Evolutionary conservation across 768 basidiomycete genomes (phyloP), one percentile per base, ranked within the genome.

Genomic region (Xerocomus potaroensis): DNA sequence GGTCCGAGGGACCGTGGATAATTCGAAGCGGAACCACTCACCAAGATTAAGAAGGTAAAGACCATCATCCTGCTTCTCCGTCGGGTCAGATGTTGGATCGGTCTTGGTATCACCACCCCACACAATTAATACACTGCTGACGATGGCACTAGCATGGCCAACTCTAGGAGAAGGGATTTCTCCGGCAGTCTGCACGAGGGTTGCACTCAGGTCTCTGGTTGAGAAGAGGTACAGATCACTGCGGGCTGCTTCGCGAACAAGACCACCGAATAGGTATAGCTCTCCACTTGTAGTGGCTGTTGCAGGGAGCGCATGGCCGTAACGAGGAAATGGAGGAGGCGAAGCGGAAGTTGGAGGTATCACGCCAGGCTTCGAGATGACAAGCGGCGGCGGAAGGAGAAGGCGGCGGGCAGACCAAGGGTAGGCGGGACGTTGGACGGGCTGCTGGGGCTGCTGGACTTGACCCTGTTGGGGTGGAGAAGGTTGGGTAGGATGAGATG

Each of bases 81-180:
- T 70, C 8, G 73, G 73, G 55, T 74, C 78, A 26, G 76, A 70
- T 65, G 73, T 78, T 19, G 72, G 71, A 57, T 85, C 84, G 12
- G 83, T 80, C 69, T 91, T 94, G 4, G 94, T 97, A 63, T 99
- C 96, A 21, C 95, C 96, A 26, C 96, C 96, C 96, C 96, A 99
- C 4, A 97, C 86, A 49, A 98, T 88, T 49, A 99, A 74, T 41
- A 97, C 95, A 60, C 87, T 92, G 65, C 92, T 91, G 47, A 98
- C 92, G 41, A 97, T 81, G 6, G 95, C 95, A 65, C 88, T 87
- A 3, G 93, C 91, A 70, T 99, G 96, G 0, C 96, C 95, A n/a
- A 98, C 94, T 53, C 96, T 75, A 0, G 91, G 83, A 14, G 82
- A 81, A 1, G 96, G 96, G 7, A 88, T 71, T 58, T 94, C 91